Evolutionary conservation across 2,329 filamentous ascomycete species (phyloP), one percentile per base, ranked within the genome.

Genomic region (Xylariaceae sp.): DNA sequence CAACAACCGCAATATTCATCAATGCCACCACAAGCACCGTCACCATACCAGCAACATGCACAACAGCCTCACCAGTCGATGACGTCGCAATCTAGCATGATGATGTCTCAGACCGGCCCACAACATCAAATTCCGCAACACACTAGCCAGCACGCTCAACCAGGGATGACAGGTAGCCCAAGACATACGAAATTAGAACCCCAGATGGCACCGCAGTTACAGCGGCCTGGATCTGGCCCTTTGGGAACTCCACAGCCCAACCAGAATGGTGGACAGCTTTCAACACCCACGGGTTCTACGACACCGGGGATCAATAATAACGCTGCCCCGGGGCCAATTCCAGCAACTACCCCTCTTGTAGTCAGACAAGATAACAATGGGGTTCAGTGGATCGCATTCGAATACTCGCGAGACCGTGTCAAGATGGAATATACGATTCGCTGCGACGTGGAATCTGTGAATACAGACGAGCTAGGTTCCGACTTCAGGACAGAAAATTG

Each of bases 371-470:
- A 97, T 66, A 89, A 91, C 68, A 97, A 96, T 63, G 94, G 94
- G 7, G 93, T 97, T 6, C 94, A 97, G 73, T 97, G 94, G 94
- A 97, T 97, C 67, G 92, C 92, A 0, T 99, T 97, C 59, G 94
- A 99, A 72, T 99, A 99, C 72, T 97, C 93, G 9, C 86, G 93
- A 56, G 93, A 99, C 70, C 83, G 93, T 39, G 92, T 97, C 63
- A 99, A 99, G 84, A 96, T 97, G 92, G 92, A 97, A 74, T 99
- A 99, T 75, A 97, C 92, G 1, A 99, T 99, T 66, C 88, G 94
- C 46, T 97, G 94, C 71, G 94, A 97, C 65, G 94, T 97, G 16
- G 94, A 97, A 75, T 97, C 92, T 0, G 92, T 99, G 58, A 92
- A 92, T 68, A 92, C 93, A 37, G 92, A 97, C 50, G 87, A 87